phyloP scores from a whole-genome alignment of 345 rosid genomes.

The Moricandia arvensis region DNA sequence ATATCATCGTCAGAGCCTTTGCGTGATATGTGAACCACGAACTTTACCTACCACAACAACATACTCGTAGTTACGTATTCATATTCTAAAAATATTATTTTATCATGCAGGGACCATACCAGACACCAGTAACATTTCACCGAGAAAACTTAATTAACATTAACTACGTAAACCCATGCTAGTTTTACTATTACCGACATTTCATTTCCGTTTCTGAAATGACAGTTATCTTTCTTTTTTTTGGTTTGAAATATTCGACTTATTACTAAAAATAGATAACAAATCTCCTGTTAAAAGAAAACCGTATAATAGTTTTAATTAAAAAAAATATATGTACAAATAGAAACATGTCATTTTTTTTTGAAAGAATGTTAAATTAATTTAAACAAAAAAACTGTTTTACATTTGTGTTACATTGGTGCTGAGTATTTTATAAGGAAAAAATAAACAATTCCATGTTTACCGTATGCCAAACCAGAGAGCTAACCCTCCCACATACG shows the following conservation, averaged over 20 bases:
- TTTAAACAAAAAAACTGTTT: too few species aligned
- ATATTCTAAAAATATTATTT: too few species aligned
- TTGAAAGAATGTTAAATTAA: too few species aligned
- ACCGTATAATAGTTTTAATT: background rate
- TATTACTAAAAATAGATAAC: background rate
- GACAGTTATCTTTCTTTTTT: background rate
- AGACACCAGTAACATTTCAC: background rate
- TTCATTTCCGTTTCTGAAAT: background rate
- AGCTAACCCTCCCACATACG: too few species aligned
- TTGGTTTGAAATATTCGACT: background rate
- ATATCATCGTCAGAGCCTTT: background rate
- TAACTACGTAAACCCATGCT: too few species aligned
- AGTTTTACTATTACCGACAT: background rate
- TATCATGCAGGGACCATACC: background rate
- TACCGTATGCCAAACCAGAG: too few species aligned
- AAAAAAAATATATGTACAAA: background rate
- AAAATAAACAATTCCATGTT: too few species aligned
- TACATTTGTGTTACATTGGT: too few species aligned
- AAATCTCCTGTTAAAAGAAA: background rate
- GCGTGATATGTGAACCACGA: background rate
- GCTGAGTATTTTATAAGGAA: too few species aligned
- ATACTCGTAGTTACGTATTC: too few species aligned
- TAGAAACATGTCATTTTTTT: background rate
- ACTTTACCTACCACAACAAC: conserved; percentile 1
- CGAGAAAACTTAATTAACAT: background rate